A percentile compares a stretch with the other conserved stretches of the same genome.
Evolutionary conservation across 306 rosid species (phyloP).

Genomic region (Datisca glomerata): DNA sequence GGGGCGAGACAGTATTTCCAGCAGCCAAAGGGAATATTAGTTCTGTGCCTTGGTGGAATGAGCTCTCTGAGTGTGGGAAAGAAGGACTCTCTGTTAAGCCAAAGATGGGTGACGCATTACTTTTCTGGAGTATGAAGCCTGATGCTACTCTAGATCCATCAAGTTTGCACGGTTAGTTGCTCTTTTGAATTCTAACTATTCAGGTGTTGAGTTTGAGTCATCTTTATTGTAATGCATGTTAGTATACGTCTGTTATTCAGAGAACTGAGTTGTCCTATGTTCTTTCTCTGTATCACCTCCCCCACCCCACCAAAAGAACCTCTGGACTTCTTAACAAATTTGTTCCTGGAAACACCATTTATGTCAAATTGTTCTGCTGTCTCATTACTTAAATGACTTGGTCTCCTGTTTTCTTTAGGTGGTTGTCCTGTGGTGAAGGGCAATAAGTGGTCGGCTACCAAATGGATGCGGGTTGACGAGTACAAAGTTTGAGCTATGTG

Average conservation of each 20-base stretch:
- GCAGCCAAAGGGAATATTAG: conserved; percentile 92
- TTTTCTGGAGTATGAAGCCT: conserved; percentile 99
- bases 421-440: conserved; percentile 96
- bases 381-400: too few relatives aligned
- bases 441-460: conserved; percentile 95
- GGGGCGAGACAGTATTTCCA: conserved; percentile 99
- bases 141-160: conserved; percentile 85
- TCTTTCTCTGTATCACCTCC: too few relatives aligned
- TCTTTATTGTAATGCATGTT: too few relatives aligned
- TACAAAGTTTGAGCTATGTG: conserved; percentile 44
- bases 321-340: too few relatives aligned
- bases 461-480: conserved; percentile 79
- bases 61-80: conserved; percentile 90
- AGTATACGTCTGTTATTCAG: too few relatives aligned
- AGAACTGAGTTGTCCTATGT: too few relatives aligned
- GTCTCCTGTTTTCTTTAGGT: too few relatives aligned
- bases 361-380: too few relatives aligned
- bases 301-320: too few relatives aligned
- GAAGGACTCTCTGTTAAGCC: conserved; percentile 90
- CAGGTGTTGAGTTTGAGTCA: too few relatives aligned
- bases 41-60: conserved; percentile 94
- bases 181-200: too few relatives aligned
- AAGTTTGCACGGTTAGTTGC: conserved; percentile 83
- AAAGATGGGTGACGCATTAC: conserved; percentile 88
- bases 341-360: too few relatives aligned